A percentile compares a stretch with the other conserved stretches of the same genome.
Evolutionary conservation across 73 alveolate species (phyloP).

Genomic region (Stentor roeselii): DNA sequence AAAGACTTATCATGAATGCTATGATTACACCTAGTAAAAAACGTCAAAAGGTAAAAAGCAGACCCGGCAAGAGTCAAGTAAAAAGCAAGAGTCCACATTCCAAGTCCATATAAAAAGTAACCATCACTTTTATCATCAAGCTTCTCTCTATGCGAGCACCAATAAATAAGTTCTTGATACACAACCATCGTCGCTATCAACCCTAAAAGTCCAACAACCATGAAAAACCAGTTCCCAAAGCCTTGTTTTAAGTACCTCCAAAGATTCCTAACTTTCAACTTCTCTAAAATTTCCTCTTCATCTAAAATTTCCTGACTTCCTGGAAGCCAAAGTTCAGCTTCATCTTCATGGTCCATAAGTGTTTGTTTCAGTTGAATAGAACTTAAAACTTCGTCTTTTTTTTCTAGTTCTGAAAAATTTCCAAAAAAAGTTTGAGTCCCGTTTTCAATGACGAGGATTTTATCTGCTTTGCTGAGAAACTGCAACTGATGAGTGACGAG

Average conservation of each 20-base stretch:
- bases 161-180: neutral
- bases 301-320: neutral
- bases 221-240: too few species aligned
- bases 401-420: neutral
- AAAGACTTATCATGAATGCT: neutral
- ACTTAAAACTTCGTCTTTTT: neutral
- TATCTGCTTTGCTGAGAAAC: slow-evolving; percentile 32
- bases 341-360: neutral
- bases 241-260: neutral
- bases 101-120: neutral
- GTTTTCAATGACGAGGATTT: slow-evolving; percentile 24
- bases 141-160: neutral
- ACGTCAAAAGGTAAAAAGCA: neutral
- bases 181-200: neutral
- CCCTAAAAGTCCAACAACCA: neutral
- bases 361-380: neutral
- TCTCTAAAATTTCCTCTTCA: neutral
- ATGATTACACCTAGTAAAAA: neutral
- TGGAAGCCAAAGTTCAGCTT: neutral
- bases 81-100: too few species aligned
- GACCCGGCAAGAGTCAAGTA: neutral
- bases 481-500: slow-evolving; percentile 34
- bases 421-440: neutral
- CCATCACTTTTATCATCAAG: neutral
- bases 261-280: too few species aligned